Evolutionary conservation across 2,329 filamentous ascomycete species (phyloP).

Genomic region (Cadophora gregata): DNA sequence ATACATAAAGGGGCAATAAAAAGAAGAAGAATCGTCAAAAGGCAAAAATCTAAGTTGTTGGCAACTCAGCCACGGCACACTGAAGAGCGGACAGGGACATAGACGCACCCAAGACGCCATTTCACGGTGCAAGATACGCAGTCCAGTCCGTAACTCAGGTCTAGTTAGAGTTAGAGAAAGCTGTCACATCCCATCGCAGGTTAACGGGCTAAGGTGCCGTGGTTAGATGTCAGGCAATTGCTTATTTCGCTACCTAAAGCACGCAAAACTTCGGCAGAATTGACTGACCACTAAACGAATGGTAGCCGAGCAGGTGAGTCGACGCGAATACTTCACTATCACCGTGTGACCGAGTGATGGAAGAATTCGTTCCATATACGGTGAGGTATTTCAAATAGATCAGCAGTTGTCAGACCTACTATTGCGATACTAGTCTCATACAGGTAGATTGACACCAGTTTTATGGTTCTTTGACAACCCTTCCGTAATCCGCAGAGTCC

Average conservation of each 20-base stretch:
- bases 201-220: background rate
- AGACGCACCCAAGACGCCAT: background rate
- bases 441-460: too few relatives aligned
- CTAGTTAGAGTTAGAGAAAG: background rate
- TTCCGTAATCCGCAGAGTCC: too few relatives aligned
- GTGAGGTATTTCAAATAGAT: too few relatives aligned
- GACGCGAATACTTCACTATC: background rate
- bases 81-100: background rate
- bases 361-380: too few relatives aligned
- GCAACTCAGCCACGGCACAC: background rate
- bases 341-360: background rate
- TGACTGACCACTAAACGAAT: background rate
- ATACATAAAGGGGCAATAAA: background rate
- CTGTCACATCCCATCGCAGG: background rate
- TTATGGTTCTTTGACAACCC: too few relatives aligned
- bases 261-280: background rate
- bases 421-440: too few relatives aligned
- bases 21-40: background rate
- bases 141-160: background rate
- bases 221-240: background rate
- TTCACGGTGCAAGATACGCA: background rate
- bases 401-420: too few relatives aligned
- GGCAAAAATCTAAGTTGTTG: slow-evolving; percentile 1
- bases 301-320: background rate
- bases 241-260: background rate